These are phyloP conservation scores for Aquilaria agallochum DNA, from an alignment of 441 rosid genomes.

Conservation along the genomic window DNA sequence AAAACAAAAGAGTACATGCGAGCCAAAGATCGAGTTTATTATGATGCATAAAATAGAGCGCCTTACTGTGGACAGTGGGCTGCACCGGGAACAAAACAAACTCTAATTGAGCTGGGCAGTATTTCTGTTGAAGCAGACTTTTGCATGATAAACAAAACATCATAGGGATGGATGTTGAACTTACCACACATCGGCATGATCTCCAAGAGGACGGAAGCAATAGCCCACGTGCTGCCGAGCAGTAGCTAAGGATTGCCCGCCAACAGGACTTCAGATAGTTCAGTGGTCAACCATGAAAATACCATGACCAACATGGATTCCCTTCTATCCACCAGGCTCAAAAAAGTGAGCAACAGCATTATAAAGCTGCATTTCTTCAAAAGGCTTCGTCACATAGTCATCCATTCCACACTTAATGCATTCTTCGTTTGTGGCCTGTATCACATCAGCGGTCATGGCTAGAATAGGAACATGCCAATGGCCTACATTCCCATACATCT, in stretches of 20 bases:
- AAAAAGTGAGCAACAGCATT: conserved; percentile 73
- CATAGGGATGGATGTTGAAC: neutral
- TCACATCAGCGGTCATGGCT: conserved; percentile 98
- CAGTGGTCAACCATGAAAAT: conserved; percentile 14
- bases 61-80: too few relatives aligned
- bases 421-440: conserved; percentile 72
- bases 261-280: conserved; percentile 17
- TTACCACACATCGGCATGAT: conserved; percentile 21
- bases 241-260: conserved; percentile 10
- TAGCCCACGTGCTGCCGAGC: conserved; percentile 1
- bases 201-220: neutral
- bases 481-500: conserved; percentile 33
- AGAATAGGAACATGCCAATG: conserved; percentile 79
- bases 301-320: too few relatives aligned
- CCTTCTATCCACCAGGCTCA: conserved; percentile 33
- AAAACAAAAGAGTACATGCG: too few relatives aligned
- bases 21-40: too few relatives aligned
- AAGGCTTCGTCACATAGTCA: conserved; percentile 82
- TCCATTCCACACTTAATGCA: conserved; percentile 91
- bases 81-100: too few relatives aligned
- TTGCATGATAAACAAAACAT: too few relatives aligned
- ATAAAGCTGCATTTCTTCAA: conserved; percentile 86
- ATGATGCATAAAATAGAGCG: too few relatives aligned
- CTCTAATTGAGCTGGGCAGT: too few relatives aligned
- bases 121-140: too few relatives aligned